Conservation (phyloP, 345 rosid genomes). For the Melastoma malabathricum region DNA sequence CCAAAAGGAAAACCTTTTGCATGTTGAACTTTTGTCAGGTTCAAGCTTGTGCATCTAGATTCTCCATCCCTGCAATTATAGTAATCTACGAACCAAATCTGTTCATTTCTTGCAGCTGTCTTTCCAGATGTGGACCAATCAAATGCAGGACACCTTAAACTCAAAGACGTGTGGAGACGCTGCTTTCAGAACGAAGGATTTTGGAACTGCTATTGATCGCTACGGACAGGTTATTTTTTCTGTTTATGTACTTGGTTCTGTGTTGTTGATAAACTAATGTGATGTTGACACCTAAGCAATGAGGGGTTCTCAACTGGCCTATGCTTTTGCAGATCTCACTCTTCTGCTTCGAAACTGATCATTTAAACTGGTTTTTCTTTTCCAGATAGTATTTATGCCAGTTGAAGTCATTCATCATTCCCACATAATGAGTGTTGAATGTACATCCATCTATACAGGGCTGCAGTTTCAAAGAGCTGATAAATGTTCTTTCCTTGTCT, state of each 20-base stretch:
- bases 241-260: neutral
- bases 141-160: constrained; percentile 83
- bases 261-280: no score
- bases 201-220: constrained; percentile 55
- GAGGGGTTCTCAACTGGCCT: no score
- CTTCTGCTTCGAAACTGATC: no score
- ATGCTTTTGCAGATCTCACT: no score
- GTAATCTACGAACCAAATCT: neutral
- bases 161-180: constrained; percentile 86
- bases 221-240: constrained; percentile 50
- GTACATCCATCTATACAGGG: neutral
- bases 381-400: neutral
- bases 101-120: constrained; percentile 44
- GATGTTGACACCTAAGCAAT: no score
- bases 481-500: neutral
- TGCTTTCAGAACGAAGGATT: constrained; percentile 84
- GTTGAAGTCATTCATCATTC: neutral
- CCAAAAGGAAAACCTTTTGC: no score
- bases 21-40: no score
- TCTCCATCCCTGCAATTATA: no score
- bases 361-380: no score
- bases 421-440: neutral
- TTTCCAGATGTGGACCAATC: constrained; percentile 96
- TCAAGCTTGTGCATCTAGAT: no score
- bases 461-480: no score